Percentiles rank a stretch among this genome's conserved stretches.
Evolutionary conservation across 306 rosid species (phyloP).

Genomic region (Cicer arietinum): DNA sequence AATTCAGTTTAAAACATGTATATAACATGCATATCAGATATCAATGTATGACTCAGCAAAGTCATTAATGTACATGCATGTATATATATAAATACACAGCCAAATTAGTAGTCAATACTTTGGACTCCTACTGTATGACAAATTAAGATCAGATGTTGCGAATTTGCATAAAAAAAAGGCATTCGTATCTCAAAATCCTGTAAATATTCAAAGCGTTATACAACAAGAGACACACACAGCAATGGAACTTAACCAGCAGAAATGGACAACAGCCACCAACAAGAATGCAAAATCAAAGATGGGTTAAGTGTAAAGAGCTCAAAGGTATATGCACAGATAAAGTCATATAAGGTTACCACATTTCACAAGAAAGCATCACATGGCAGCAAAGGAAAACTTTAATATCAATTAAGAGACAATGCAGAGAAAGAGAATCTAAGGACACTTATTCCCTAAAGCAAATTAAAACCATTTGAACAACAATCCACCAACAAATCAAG

Average conservation of each 20-base stretch:
- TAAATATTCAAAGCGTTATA: constrained; percentile 16
- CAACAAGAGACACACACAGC: constrained; percentile 24
- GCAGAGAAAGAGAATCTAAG: constrained; percentile 52
- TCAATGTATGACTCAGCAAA: constrained; percentile 21
- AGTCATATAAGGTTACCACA: constrained; percentile 52
- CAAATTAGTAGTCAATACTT: constrained; percentile 36
- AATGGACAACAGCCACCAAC: constrained; percentile 34
- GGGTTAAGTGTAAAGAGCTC: constrained; percentile 45
- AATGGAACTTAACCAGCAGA: constrained; percentile 34
- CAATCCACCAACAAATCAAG: constrained; percentile 46
- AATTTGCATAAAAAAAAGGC: background rate
- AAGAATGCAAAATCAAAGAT: constrained; percentile 35
- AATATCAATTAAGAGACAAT: constrained; percentile 44
- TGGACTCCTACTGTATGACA: constrained; percentile 4
- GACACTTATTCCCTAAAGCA: constrained; percentile 60
- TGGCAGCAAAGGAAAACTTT: constrained; percentile 51
- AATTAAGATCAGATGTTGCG: constrained; percentile 3
- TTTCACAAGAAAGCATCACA: constrained; percentile 81
- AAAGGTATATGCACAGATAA: constrained; percentile 39
- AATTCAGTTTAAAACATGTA: constrained; percentile 13
- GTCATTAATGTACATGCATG: constrained; percentile 31
- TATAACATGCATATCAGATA: constrained; percentile 7
- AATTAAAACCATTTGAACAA: constrained; percentile 52
- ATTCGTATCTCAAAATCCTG: background rate
- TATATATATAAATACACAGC: background rate